phyloP scores from a whole-genome alignment of 441 rosid genomes.

The Corymbia calophylla region DNA sequence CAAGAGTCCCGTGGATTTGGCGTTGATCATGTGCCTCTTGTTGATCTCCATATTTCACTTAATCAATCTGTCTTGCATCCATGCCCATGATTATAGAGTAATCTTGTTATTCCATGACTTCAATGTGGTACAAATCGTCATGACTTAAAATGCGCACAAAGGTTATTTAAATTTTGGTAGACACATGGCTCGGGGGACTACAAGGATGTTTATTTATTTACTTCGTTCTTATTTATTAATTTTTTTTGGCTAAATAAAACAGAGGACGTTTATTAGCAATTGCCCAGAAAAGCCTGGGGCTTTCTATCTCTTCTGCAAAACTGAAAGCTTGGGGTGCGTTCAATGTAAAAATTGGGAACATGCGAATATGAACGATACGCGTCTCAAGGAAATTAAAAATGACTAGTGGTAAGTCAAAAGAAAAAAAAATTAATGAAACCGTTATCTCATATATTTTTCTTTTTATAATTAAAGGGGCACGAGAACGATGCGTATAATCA shows the following conservation, averaged over 20 bases:
- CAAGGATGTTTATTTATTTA: neutral
- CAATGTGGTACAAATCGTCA: neutral
- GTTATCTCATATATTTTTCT: neutral
- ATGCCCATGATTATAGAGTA: neutral
- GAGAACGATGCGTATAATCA: neutral
- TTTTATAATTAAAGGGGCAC: neutral
- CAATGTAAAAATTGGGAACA: neutral
- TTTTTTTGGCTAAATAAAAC: no score
- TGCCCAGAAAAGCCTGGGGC: no score
- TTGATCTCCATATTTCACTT: neutral
- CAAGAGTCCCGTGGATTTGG: neutral
- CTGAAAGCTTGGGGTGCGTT: neutral
- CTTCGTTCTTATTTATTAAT: neutral
- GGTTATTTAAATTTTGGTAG: neutral
- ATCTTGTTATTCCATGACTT: neutral
- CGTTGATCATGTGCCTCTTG: neutral
- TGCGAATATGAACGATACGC: neutral
- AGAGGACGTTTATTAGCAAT: no score
- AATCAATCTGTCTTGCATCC: neutral
- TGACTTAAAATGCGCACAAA: neutral
- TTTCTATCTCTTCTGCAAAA: no score
- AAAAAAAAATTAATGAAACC: neutral
- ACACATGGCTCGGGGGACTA: neutral
- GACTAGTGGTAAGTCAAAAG: neutral
- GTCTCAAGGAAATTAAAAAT: neutral